Evolutionary conservation across 768 basidiomycete genomes (phyloP).

Genomic region (Suillus variegatus): DNA sequence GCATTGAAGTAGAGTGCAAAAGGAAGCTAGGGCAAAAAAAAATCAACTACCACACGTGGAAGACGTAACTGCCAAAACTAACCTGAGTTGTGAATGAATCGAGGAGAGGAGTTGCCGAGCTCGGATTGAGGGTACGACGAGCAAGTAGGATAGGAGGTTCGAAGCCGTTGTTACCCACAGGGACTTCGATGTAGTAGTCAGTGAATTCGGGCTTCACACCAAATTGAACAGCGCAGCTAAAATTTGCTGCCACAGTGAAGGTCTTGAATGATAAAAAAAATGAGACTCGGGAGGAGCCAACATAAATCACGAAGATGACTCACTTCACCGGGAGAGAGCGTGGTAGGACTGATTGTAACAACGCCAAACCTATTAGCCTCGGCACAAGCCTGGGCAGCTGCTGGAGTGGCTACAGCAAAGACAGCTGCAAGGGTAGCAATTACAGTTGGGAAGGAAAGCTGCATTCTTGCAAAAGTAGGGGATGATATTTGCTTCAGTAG

Average conservation of each 20-base stretch:
- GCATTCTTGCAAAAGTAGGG: slow-evolving; percentile 15
- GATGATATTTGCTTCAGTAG: background rate
- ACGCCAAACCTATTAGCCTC: slow-evolving; percentile 24
- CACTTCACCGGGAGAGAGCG: slow-evolving; percentile 26
- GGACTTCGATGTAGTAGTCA: slow-evolving; percentile 37
- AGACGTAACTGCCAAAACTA: background rate
- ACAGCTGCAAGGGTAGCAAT: slow-evolving; percentile 14
- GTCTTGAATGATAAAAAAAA: slow-evolving; percentile 11
- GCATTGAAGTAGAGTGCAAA: slow-evolving; percentile 23
- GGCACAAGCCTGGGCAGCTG: slow-evolving; percentile 22
- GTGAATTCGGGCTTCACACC: slow-evolving; percentile 24
- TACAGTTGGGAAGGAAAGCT: slow-evolving; percentile 14
- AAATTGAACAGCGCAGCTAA: slow-evolving; percentile 27
- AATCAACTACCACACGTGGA: slow-evolving; percentile 7
- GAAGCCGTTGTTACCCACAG: slow-evolving; percentile 30
- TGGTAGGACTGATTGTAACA: slow-evolving; percentile 21
- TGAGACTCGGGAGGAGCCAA: slow-evolving; percentile 7
- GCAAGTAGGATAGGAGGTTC: slow-evolving; percentile 32
- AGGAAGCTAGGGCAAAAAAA: slow-evolving; percentile 22
- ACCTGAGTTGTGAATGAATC: slow-evolving; percentile 24
- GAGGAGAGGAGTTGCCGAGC: slow-evolving; percentile 5
- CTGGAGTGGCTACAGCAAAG: slow-evolving; percentile 21
- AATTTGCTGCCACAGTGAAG: slow-evolving; percentile 24
- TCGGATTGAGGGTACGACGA: slow-evolving; percentile 19
- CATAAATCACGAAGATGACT: background rate